Evolutionary conservation across 164 flowering plant species (phyloP), one percentile per base, ranked within the genome.

Genomic region (Kalanchoe fedtschenkoi): DNA sequence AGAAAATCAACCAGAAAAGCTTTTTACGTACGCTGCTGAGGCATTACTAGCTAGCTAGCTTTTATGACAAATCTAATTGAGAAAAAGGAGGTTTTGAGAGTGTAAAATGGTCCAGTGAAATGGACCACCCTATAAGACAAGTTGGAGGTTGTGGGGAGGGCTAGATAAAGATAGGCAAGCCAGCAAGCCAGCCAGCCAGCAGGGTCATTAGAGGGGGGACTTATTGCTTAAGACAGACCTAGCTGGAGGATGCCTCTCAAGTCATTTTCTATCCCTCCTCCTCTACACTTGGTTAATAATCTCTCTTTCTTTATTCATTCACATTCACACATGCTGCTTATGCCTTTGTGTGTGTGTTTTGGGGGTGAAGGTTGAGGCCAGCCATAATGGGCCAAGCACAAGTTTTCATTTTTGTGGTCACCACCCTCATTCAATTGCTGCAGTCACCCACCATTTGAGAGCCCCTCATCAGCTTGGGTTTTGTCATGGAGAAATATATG

Each of bases 391-490:
- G 26, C 56, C 56, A 26, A 51, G n/a, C n/a, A n/a, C n/a, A n/a
- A 13, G 26, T 44, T 44, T 44, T 44, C 9, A 44, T 17, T 44
- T 44, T 11, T 4, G 51, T 44, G 51, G 51, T 44, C 51, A 44
- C 51, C 24, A 22, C 51, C 51, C 13, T 10, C 56, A 51, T 51
- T 51, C 56, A 51, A 26, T 51, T 24, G 56, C 16, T 51, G 56
- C 56, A 51, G 30, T 51, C 56, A 26, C 32, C n/a, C 56, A 26
- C 17, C n/a, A n/a, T 51, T 51, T 51, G 56, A 32, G 56, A 32
- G 56, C 56, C 56, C n/a, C n/a, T n/a, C n/a, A n/a, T n/a, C n/a
- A n/a, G n/a, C n/a, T n/a, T n/a, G n/a, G n/a, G n/a, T n/a, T n/a
- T n/a, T n/a, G n/a, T n/a, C n/a, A n/a, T n/a, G n/a, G n/a, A n/a